A percentile compares a stretch with the other conserved stretches of the same genome.
phyloP scores from a whole-genome alignment of 176 grass and related monocot species.

The Phyllostachys edulis region DNA sequence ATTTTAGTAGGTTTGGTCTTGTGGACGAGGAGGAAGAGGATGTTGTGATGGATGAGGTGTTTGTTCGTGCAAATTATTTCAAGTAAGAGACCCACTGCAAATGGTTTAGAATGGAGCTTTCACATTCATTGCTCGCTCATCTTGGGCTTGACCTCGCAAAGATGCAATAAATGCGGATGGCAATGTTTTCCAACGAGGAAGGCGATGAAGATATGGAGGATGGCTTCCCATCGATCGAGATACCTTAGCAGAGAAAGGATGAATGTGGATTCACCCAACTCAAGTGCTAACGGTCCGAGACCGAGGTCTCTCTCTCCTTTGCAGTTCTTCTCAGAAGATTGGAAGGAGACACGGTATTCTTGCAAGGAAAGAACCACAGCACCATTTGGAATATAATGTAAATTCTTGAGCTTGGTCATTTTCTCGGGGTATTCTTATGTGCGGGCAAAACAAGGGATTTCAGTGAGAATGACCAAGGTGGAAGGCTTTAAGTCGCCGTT shows the following conservation, averaged over 20 bases:
- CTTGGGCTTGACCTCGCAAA: slow-evolving; percentile 81
- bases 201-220: slow-evolving; percentile 47
- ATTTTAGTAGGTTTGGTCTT: slow-evolving; percentile 98
- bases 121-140: slow-evolving; percentile 86
- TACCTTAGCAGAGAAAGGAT: slow-evolving; percentile 50
- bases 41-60: slow-evolving; percentile 56
- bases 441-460: slow-evolving; percentile 69
- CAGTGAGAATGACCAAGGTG: slow-evolving; percentile 68
- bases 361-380: slow-evolving; percentile 63
- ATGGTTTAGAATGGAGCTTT: slow-evolving; percentile 61
- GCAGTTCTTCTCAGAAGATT: slow-evolving; percentile 54
- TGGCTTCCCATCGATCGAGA: slow-evolving; percentile 45
- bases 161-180: slow-evolving; percentile 76
- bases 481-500: slow-evolving; percentile 78
- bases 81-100: slow-evolving; percentile 48
- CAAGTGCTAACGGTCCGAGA: slow-evolving; percentile 43
- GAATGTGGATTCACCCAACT: slow-evolving; percentile 55
- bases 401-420: slow-evolving; percentile 55
- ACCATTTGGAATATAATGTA: slow-evolving; percentile 67
- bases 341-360: slow-evolving; percentile 41
- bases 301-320: slow-evolving; percentile 58
- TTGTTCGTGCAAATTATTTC: too few relatives aligned
- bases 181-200: slow-evolving; percentile 68
- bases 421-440: slow-evolving; percentile 70
- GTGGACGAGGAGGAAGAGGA: slow-evolving; percentile 84